A percentile compares a stretch with the other conserved stretches of the same genome.
These are phyloP conservation scores for Hylodesmum podocarpum DNA, from an alignment of 306 rosid species.

Conservation along the genomic window DNA sequence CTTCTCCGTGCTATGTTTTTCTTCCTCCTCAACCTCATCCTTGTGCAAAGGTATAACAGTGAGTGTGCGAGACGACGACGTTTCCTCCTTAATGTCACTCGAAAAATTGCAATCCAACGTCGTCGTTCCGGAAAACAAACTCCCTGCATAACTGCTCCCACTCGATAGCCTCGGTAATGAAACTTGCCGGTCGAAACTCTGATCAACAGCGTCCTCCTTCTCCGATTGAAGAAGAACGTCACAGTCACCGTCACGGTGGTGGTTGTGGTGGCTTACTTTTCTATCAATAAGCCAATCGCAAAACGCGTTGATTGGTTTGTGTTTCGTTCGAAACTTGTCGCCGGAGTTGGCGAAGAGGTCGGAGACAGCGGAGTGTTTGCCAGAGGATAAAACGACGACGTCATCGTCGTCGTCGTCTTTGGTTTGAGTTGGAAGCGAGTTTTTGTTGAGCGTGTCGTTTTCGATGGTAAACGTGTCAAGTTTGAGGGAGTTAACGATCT, in stretches of 20 bases:
- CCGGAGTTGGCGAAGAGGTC: conserved; percentile 52
- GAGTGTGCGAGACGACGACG: conserved; percentile 36
- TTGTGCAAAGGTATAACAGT: conserved; percentile 30
- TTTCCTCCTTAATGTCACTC: conserved; percentile 53
- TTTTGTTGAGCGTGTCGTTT: conserved; percentile 43
- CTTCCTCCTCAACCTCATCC: conserved; percentile 29
- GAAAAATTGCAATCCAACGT: conserved; percentile 66
- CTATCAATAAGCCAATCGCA: conserved; percentile 66
- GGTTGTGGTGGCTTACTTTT: conserved; percentile 43
- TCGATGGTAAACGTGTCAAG: conserved; percentile 34
- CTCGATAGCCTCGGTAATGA: conserved; percentile 73
- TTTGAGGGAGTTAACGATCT: conserved; percentile 33
- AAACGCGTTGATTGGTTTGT: conserved; percentile 51
- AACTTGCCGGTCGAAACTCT: conserved; percentile 61
- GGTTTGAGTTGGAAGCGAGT: neutral
- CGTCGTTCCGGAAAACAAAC: conserved; percentile 84
- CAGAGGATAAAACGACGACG: conserved; percentile 30
- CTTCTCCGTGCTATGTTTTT: conserved; percentile 14
- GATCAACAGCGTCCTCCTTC: conserved; percentile 54
- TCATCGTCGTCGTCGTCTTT: neutral
- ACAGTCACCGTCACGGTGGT: conserved; percentile 45
- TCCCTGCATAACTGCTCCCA: conserved; percentile 80
- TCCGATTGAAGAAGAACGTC: conserved; percentile 47
- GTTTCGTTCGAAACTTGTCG: conserved; percentile 29
- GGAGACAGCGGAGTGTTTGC: conserved; percentile 45